Evolutionary conservation across 352 stramenopile species (phyloP).

Genomic region (Globisporangium lucens): DNA sequence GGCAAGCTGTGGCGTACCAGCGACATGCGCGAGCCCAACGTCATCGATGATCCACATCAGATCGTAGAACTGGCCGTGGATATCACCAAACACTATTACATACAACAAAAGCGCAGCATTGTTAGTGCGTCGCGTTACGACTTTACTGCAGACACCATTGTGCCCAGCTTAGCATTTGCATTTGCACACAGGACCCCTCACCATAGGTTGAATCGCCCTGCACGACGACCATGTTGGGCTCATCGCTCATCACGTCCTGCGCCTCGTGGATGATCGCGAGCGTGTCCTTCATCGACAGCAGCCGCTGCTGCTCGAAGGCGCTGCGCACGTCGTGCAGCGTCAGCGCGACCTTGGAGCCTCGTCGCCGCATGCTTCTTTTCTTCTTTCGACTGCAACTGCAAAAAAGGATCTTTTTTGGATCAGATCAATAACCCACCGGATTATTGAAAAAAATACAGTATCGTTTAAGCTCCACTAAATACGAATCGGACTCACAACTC

Average conservation of each 20-base stretch:
- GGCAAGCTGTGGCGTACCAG: slow-evolving; percentile 21
- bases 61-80: slow-evolving; percentile 83
- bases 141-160: background rate
- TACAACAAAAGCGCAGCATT: background rate
- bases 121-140: background rate
- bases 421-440: background rate
- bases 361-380: slow-evolving; percentile 28
- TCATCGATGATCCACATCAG: slow-evolving; percentile 61
- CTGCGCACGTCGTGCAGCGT: slow-evolving; percentile 32
- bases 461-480: background rate
- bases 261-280: slow-evolving; percentile 66
- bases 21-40: slow-evolving; percentile 32
- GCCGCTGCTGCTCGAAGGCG: slow-evolving; percentile 60
- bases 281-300: slow-evolving; percentile 52
- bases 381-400: background rate
- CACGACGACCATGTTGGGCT: slow-evolving; percentile 62
- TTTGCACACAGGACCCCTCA: slow-evolving; percentile 7
- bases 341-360: slow-evolving; percentile 35
- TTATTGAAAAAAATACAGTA: background rate
- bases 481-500: background rate
- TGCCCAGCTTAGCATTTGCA: slow-evolving; percentile 10
- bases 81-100: slow-evolving; percentile 69
- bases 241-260: slow-evolving; percentile 52
- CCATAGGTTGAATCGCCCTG: slow-evolving; percentile 28
- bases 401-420: background rate